Evolutionary conservation across 768 basidiomycete species (phyloP).

Genomic region (Hirschioporus abietinus): DNA sequence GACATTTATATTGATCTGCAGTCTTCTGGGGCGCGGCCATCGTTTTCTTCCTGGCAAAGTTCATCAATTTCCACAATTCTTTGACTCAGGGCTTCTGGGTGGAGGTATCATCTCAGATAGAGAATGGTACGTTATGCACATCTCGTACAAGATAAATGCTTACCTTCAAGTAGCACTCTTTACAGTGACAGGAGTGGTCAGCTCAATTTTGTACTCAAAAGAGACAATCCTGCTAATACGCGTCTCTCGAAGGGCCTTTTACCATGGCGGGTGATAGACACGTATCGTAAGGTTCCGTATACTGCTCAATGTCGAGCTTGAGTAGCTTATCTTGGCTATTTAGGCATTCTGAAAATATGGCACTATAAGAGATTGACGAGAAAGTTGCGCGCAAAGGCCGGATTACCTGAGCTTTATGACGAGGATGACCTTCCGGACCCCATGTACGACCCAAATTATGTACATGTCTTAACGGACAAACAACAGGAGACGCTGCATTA

Average conservation of each 20-base stretch:
- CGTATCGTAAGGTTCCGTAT: conserved; percentile 46
- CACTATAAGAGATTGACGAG: conserved; percentile 59
- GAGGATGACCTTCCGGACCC: conserved; percentile 81
- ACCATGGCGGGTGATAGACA: conserved; percentile 69
- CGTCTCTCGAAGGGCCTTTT: conserved; percentile 41
- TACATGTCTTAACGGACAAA: conserved; percentile 61
- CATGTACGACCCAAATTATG: conserved; percentile 59
- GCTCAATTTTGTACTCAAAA: neutral
- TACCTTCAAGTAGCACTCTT: conserved; percentile 49
- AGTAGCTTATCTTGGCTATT: neutral
- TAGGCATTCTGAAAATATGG: conserved; percentile 74
- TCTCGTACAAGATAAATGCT: conserved; percentile 2
- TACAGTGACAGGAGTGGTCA: conserved; percentile 66
- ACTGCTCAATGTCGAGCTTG: neutral
- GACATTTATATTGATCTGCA: conserved; percentile 17
- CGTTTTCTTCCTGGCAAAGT: conserved; percentile 61
- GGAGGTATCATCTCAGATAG: conserved; percentile 70
- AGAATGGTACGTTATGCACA: conserved; percentile 49
- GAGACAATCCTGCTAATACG: neutral
- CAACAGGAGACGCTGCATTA: conserved; percentile 61
- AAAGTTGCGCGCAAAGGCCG: conserved; percentile 52
- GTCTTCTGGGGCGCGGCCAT: conserved; percentile 89
- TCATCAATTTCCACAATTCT: conserved; percentile 66
- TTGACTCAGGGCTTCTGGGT: conserved; percentile 78
- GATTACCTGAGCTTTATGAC: conserved; percentile 66